phyloP scores from a whole-genome alignment of 345 rosid genomes.

The Erucastrum elatum region DNA sequence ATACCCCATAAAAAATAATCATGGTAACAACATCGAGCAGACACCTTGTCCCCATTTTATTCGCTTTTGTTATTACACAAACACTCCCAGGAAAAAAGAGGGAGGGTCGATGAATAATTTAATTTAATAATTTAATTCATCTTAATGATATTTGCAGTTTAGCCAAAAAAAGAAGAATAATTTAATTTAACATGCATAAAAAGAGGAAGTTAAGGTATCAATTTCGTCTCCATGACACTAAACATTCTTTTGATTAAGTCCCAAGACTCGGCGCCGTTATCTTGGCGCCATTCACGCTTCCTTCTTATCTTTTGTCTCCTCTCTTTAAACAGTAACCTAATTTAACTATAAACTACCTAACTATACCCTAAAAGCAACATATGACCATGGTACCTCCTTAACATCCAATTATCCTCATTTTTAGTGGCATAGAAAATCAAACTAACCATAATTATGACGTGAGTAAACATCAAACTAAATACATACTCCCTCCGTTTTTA shows the following conservation, averaged over 20 bases:
- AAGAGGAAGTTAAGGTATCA: slow-evolving; percentile 34
- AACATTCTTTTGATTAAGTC: slow-evolving; percentile 20
- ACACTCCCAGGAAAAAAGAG: background rate
- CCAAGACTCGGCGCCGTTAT: slow-evolving; percentile 41
- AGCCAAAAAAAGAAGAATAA: background rate
- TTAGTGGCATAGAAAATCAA: background rate
- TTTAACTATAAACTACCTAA: slow-evolving; percentile 30
- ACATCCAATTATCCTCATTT: background rate
- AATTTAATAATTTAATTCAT: background rate
- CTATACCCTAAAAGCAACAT: slow-evolving; percentile 11
- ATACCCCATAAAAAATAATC: background rate
- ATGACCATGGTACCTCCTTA: slow-evolving; percentile 3
- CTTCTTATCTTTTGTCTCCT: slow-evolving; percentile 6
- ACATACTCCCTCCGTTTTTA: no score
- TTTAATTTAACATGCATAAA: slow-evolving; percentile 16
- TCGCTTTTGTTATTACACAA: slow-evolving; percentile 23
- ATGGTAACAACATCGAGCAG: slow-evolving; percentile 32
- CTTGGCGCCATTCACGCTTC: slow-evolving; percentile 43
- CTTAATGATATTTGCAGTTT: no score
- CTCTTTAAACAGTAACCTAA: slow-evolving; percentile 25
- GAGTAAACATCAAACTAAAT: background rate
- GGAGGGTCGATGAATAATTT: background rate
- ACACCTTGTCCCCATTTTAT: slow-evolving; percentile 26
- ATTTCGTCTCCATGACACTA: slow-evolving; percentile 31
- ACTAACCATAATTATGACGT: background rate